Percentiles rank a stretch among this genome's conserved stretches.
These are phyloP conservation scores for Auricularia sp. DNA, from an alignment of 768 basidiomycete genomes.

Conservation along the genomic window DNA sequence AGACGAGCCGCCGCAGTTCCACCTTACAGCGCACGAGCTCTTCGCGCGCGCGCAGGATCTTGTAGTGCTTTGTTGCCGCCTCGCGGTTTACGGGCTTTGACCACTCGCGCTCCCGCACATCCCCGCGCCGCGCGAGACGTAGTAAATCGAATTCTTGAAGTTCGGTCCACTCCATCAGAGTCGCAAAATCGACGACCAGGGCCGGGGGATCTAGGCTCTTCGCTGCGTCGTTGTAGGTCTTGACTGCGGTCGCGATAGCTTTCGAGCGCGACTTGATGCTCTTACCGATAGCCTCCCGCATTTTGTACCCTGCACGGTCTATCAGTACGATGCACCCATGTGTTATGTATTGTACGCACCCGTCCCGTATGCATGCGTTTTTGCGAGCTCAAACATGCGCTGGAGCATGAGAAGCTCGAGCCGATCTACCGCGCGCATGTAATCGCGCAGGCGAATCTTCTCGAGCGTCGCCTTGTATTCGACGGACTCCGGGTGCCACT, in stretches of 20 bases:
- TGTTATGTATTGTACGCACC: background rate
- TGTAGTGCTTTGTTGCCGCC: too few relatives aligned
- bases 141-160: slow-evolving; percentile 25
- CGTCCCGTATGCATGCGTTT: too few relatives aligned
- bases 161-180: slow-evolving; percentile 20
- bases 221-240: slow-evolving; percentile 23
- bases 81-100: too few relatives aligned
- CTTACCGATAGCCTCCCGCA: slow-evolving; percentile 23
- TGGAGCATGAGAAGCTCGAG: slow-evolving; percentile 19
- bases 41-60: too few relatives aligned
- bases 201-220: slow-evolving; percentile 15
- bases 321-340: background rate
- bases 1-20: too few relatives aligned
- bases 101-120: too few relatives aligned
- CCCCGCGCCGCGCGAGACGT: slow-evolving; percentile 4
- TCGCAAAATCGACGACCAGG: slow-evolving; percentile 17
- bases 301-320: slow-evolving; percentile 16
- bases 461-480: background rate
- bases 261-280: slow-evolving; percentile 18
- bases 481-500: background rate
- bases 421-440: slow-evolving; percentile 17
- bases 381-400: too few relatives aligned
- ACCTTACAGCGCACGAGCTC: too few relatives aligned
- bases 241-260: slow-evolving; percentile 20
- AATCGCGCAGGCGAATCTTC: slow-evolving; percentile 7